These are phyloP conservation scores for Silene noctiflora DNA, from an alignment of 179 eudicot species.

Conservation along the genomic window DNA sequence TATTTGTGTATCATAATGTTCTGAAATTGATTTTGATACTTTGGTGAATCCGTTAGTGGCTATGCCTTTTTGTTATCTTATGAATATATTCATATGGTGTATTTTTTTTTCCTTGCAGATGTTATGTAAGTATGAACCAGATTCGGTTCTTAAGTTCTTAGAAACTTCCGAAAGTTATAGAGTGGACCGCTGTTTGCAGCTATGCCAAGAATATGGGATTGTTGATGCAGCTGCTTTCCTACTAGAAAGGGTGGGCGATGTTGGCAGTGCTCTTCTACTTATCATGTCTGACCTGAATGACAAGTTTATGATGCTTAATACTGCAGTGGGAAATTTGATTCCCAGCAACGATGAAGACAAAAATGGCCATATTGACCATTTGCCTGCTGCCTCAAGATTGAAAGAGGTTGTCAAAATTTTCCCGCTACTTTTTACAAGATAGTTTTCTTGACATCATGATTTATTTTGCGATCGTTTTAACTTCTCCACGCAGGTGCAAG, in stretches of 20 bases:
- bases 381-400: slow-evolving; percentile 43
- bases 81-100: background rate
- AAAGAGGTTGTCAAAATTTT: slow-evolving; percentile 50
- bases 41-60: background rate
- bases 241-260: slow-evolving; percentile 91
- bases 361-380: slow-evolving; percentile 31
- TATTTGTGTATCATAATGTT: background rate
- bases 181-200: slow-evolving; percentile 79
- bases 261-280: slow-evolving; percentile 81
- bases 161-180: slow-evolving; percentile 86
- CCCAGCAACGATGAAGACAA: slow-evolving; percentile 29
- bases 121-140: slow-evolving; percentile 72
- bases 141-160: slow-evolving; percentile 76
- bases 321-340: slow-evolving; percentile 42
- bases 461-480: background rate
- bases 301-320: slow-evolving; percentile 61
- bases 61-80: background rate
- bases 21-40: no score
- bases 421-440: background rate
- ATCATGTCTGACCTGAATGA: slow-evolving; percentile 61
- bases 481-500: slow-evolving; percentile 50
- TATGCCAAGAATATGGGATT: slow-evolving; percentile 85
- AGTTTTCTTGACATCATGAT: background rate
- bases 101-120: slow-evolving; percentile 49
- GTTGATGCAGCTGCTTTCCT: slow-evolving; percentile 90